A percentile compares a stretch with the other conserved stretches of the same genome.
phyloP scores from a whole-genome alignment of 176 grass and related monocot species.

The Phoenix dactylifera region DNA sequence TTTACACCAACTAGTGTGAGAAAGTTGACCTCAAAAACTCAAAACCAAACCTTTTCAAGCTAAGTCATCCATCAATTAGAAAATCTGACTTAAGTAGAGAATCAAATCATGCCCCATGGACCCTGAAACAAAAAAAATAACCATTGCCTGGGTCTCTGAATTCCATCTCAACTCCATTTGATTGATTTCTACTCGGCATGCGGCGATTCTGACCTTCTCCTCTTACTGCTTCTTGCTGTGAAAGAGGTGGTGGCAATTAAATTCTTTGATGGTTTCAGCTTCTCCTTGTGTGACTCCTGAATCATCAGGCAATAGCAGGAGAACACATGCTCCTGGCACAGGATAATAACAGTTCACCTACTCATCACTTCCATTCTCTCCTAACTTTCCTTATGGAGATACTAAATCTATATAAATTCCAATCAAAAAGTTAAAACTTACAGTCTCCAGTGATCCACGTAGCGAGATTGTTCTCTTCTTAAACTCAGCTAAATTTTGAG shows the following conservation, averaged over 20 bases:
- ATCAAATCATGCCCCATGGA: constrained; percentile 20
- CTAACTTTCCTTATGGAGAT: no score
- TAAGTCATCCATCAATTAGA: constrained; percentile 34
- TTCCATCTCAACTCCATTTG: neutral
- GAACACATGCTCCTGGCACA: constrained; percentile 1
- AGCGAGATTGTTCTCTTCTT: neutral
- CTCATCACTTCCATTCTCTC: no score
- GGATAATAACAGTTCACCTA: no score
- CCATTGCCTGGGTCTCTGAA: neutral
- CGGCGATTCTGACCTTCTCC: neutral
- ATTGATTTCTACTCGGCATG: no score
- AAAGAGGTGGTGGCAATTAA: neutral
- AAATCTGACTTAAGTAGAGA: constrained; percentile 30
- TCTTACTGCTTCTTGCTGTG: neutral
- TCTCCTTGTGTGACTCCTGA: neutral
- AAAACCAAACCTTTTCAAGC: constrained; percentile 47
- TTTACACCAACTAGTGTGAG: constrained; percentile 21
- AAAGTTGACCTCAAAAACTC: constrained; percentile 32
- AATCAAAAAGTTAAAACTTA: neutral
- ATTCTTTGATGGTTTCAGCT: neutral
- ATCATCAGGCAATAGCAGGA: constrained; percentile 6
- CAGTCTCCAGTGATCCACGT: neutral
- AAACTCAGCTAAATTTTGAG: neutral
- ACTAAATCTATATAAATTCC: no score
- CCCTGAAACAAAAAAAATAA: constrained; percentile 2